phyloP scores from a whole-genome alignment of 257 asterid species.

The Ajuga chamaepitys region DNA sequence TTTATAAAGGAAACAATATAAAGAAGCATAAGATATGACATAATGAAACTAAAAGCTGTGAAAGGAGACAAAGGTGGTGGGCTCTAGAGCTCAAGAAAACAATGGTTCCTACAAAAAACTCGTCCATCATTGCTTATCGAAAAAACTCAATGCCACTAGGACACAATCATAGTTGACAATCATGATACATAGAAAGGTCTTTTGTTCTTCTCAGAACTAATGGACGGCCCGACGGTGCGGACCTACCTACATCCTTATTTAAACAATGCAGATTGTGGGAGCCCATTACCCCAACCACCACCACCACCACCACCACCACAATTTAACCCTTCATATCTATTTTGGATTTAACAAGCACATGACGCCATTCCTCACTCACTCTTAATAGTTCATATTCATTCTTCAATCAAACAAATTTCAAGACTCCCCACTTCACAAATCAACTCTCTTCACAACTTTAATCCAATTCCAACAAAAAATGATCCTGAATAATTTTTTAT shows the following conservation, averaged over 20 bases:
- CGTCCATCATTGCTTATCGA: slow-evolving; percentile 36
- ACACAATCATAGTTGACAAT: slow-evolving; percentile 29
- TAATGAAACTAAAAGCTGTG: slow-evolving; percentile 28
- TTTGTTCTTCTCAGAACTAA: slow-evolving; percentile 20
- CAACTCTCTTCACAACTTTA: neutral
- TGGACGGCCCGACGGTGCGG: slow-evolving; percentile 26
- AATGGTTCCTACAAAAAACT: slow-evolving; percentile 42
- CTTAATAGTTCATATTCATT: slow-evolving; percentile 26
- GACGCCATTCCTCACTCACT: slow-evolving; percentile 33
- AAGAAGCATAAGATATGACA: slow-evolving; percentile 17
- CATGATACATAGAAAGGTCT: slow-evolving; percentile 13
- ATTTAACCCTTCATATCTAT: slow-evolving; percentile 29
- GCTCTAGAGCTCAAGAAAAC: slow-evolving; percentile 37
- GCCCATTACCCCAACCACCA: slow-evolving; percentile 57
- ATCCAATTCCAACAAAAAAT: neutral
- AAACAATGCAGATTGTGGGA: slow-evolving; percentile 43
- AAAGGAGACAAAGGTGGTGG: slow-evolving; percentile 45
- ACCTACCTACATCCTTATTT: slow-evolving; percentile 35
- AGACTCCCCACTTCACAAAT: slow-evolving; percentile 9
- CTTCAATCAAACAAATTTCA: slow-evolving; percentile 22
- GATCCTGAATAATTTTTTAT: neutral
- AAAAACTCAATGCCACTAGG: slow-evolving; percentile 41
- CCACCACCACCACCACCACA: slow-evolving; percentile 54
- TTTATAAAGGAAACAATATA: slow-evolving; percentile 18
- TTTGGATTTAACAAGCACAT: slow-evolving; percentile 37